Percentiles rank a stretch among this genome's conserved stretches.
phyloP scores from a whole-genome alignment of 257 asterid species.

The Gynochthodes officinalis region DNA sequence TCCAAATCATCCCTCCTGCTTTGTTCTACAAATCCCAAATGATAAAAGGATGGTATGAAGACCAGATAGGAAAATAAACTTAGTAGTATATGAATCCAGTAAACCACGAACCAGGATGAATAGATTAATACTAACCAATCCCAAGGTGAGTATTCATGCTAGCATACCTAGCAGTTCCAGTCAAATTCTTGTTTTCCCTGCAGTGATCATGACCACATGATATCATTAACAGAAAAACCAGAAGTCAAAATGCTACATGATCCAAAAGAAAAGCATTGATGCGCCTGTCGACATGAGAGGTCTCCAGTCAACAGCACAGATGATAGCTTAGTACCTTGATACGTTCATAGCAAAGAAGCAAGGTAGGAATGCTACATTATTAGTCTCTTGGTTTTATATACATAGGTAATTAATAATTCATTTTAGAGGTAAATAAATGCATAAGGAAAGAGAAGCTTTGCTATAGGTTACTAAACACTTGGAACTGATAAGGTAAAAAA shows the following conservation, averaged over 20 bases:
- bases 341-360: background rate
- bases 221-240: background rate
- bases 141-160: conserved; percentile 99
- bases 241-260: background rate
- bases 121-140: conserved; percentile 53
- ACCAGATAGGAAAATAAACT: conserved; percentile 1
- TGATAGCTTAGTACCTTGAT: too few relatives aligned
- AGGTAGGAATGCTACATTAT: background rate
- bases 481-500: background rate
- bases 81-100: conserved; percentile 10
- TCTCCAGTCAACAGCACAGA: background rate
- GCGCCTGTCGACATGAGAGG: background rate
- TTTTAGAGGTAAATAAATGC: background rate
- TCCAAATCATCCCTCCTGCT: conserved; percentile 99
- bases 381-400: background rate
- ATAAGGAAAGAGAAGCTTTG: background rate
- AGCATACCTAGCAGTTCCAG: conserved; percentile 98
- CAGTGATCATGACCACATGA: conserved; percentile 20
- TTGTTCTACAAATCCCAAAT: conserved; percentile 50
- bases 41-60: conserved; percentile 15
- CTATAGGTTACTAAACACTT: background rate
- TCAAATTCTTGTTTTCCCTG: conserved; percentile 96
- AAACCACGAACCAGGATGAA: conserved; percentile 11
- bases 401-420: background rate
- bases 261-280: background rate